Conservation (phyloP, 2,329 filamentous ascomycete genomes). For the Sporothrix pseudoabietina region DNA sequence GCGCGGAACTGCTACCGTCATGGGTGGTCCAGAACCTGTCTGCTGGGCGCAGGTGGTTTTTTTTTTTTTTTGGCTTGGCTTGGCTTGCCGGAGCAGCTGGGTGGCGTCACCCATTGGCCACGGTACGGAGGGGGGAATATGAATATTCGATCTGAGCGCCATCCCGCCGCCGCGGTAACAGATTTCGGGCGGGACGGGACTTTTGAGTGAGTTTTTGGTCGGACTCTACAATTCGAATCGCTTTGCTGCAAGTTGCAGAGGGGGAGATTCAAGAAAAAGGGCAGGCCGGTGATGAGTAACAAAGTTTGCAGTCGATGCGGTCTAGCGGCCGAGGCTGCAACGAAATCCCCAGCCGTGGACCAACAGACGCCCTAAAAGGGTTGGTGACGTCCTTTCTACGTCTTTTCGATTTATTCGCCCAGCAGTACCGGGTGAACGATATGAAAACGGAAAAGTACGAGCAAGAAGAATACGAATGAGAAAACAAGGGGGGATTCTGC, state of each 20-base stretch:
- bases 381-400: background rate
- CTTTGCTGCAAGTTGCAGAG: background rate
- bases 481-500: background rate
- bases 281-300: background rate
- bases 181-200: too few species aligned
- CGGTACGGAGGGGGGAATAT: too few species aligned
- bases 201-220: background rate
- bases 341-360: background rate
- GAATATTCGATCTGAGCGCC: too few species aligned
- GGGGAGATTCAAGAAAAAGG: background rate
- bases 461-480: background rate
- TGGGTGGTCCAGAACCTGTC: background rate
- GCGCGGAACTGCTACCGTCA: background rate
- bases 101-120: background rate
- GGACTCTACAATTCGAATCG: background rate
- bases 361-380: background rate
- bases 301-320: background rate
- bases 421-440: background rate
- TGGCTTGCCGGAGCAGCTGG: background rate
- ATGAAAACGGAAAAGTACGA: background rate
- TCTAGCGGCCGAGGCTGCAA: background rate
- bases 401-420: background rate
- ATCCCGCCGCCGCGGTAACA: too few species aligned
- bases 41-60: background rate
- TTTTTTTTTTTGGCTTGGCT: background rate